Evolutionary conservation across 768 basidiomycete genomes (phyloP), one percentile per base, ranked within the genome.

Genomic region (Ramaria rubella): DNA sequence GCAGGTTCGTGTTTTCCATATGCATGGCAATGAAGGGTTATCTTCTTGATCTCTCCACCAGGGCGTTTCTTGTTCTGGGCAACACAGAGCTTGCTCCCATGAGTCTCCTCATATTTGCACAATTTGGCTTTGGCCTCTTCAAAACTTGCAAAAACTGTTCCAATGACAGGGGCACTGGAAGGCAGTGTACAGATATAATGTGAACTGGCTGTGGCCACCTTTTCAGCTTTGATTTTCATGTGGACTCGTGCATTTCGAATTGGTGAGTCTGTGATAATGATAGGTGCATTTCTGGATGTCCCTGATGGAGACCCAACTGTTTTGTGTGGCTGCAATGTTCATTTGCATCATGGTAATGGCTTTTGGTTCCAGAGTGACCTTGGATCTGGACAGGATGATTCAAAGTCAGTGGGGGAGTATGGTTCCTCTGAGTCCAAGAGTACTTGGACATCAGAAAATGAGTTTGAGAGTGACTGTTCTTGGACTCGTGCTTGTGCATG

Each of bases 11-110:
- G 40, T 9, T 58, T 24, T 23, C 50, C 31, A 42, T 67, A 67
- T 34, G 59, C 56, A 27, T 62, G 61, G 54, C 66, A 67, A 7
- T 50, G 23, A 9, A 62, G 59, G 9, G 60, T 67, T 12, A 64
- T 46, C 52, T 63, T 62, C 38, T 58, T 59, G 12, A 21, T 19
- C 7, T 40, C 19, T 5, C 58, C 59, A 19, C n/a, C 36, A 11
- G 36, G n/a, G 11, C 36, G 11, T n/a, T n/a, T n/a, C n/a, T n/a
- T n/a, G n/a, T n/a, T n/a, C n/a, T n/a, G n/a, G n/a, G n/a, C n/a
- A n/a, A n/a, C n/a, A n/a, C 36, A n/a, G 11, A 38, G 11, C 36
- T 38, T 38, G 36, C n/a, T 38, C 36, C 36, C 36, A 11, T n/a
- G 11, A 11, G 11, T 38, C 36, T 38, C 36, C 36, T 38, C 36